These are phyloP conservation scores for Podaxis carcinomalis DNA, from an alignment of 768 basidiomycete species.

Conservation along the genomic window DNA sequence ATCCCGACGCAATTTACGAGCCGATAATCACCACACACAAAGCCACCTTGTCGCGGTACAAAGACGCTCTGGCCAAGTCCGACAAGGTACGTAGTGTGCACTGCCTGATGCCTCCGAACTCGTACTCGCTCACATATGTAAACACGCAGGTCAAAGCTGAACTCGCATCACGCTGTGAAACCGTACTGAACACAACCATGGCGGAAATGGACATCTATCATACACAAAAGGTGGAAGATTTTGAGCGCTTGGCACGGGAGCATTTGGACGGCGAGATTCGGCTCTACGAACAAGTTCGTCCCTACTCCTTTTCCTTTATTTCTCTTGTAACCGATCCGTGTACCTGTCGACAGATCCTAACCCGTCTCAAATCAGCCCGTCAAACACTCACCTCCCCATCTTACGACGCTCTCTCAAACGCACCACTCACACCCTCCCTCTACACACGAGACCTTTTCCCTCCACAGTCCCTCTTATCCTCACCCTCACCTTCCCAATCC, in stretches of 20 bases:
- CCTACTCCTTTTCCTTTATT: not conserved
- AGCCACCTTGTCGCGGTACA: constrained; percentile 63
- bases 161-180: constrained; percentile 74
- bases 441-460: constrained; percentile 63
- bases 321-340: not conserved
- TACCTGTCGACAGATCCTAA: constrained; percentile 42
- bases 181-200: constrained; percentile 84
- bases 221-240: constrained; percentile 68
- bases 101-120: not conserved
- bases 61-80: constrained; percentile 37
- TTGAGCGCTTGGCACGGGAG: constrained; percentile 51
- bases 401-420: constrained; percentile 40
- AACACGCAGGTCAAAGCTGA: constrained; percentile 52
- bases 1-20: constrained; percentile 69
- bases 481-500: not conserved
- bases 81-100: constrained; percentile 6
- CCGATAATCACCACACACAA: constrained; percentile 75
- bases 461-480: not conserved
- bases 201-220: constrained; percentile 85
- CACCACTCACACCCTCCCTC: constrained; percentile 60
- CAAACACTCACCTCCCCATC: constrained; percentile 44
- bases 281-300: constrained; percentile 62
- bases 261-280: constrained; percentile 78
- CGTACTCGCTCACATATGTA: not conserved
- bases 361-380: constrained; percentile 55